A percentile compares a stretch with the other conserved stretches of the same genome.
These are phyloP conservation scores for Coniochaeta hoffmannii DNA, from an alignment of 2,329 filamentous ascomycete species.

Conservation along the genomic window DNA sequence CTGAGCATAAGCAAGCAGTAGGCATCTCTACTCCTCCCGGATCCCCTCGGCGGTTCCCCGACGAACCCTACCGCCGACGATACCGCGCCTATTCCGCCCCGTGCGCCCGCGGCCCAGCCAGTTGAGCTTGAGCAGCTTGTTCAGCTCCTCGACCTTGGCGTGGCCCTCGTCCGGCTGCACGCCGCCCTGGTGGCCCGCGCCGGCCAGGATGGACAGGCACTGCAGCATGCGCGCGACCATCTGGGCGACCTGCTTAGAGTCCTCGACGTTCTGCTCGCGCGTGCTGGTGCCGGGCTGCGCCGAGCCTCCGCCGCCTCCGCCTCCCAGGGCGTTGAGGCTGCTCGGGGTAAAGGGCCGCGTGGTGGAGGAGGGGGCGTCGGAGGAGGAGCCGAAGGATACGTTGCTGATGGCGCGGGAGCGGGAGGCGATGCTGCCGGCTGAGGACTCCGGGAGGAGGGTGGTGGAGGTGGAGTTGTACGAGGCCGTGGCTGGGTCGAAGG, in stretches of 20 bases:
- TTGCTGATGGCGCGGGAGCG: constrained; percentile 82
- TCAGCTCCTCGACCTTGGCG: constrained; percentile 73
- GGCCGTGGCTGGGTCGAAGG: constrained; percentile 64
- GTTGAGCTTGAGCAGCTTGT: constrained; percentile 86
- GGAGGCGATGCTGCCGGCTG: constrained; percentile 34
- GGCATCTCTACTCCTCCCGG: not conserved
- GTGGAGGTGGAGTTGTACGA: constrained; percentile 76
- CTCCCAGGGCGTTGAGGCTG: constrained; percentile 23
- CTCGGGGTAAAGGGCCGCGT: constrained; percentile 44
- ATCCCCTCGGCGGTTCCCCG: constrained; percentile 19
- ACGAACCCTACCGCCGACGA: constrained; percentile 63
- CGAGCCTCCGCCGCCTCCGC: constrained; percentile 4
- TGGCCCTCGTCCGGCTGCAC: constrained; percentile 61
- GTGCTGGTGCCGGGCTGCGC: constrained; percentile 24
- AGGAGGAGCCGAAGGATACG: constrained; percentile 47
- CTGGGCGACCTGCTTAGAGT: constrained; percentile 78
- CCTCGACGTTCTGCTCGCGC: constrained; percentile 54
- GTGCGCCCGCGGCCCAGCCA: constrained; percentile 90
- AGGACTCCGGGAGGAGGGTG: constrained; percentile 65
- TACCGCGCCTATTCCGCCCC: constrained; percentile 80
- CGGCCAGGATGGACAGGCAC: constrained; percentile 84
- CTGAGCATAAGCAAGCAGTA: not conserved
- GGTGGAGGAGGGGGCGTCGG: constrained; percentile 18
- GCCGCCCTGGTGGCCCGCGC: constrained; percentile 46
- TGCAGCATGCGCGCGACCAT: constrained; percentile 94